Evolutionary conservation across 148 eudicot genomes (phyloP).

Genomic region (Fagopyrum tataricum): DNA sequence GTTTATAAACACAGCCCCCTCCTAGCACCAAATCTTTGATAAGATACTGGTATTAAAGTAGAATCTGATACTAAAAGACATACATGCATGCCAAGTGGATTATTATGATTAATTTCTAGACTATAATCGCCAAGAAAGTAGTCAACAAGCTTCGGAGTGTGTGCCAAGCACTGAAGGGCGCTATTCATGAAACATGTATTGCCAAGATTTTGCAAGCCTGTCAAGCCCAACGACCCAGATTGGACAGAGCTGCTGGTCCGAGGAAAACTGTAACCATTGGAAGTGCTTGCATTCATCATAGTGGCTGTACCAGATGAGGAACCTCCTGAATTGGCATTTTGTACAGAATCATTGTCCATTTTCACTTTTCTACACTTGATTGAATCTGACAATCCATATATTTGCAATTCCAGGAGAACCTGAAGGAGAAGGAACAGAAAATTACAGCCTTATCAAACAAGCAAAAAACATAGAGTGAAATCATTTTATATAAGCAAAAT

Average conservation of each 20-base stretch:
- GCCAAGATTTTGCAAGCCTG: slow-evolving; percentile 92
- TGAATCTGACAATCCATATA: slow-evolving; percentile 89
- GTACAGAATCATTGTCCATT: slow-evolving; percentile 46
- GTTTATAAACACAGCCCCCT: neutral
- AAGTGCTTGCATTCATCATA: slow-evolving; percentile 44
- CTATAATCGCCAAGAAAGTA: slow-evolving; percentile 84
- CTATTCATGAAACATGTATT: slow-evolving; percentile 99
- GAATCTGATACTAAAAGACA: slow-evolving; percentile 18
- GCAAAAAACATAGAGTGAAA: neutral
- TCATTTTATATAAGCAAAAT: neutral
- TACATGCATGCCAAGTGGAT: slow-evolving; percentile 98
- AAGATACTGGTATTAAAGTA: neutral
- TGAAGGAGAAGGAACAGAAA: slow-evolving; percentile 24
- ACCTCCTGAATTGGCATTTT: slow-evolving; percentile 23
- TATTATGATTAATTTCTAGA: slow-evolving; percentile 72
- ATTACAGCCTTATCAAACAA: neutral
- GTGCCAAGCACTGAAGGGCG: slow-evolving; percentile 91
- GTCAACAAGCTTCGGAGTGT: slow-evolving; percentile 94
- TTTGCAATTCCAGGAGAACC: slow-evolving; percentile 87
- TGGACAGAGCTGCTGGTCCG: slow-evolving; percentile 53
- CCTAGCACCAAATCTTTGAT: slow-evolving; percentile 2
- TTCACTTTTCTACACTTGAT: slow-evolving; percentile 53
- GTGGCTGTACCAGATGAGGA: slow-evolving; percentile 34
- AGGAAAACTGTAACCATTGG: slow-evolving; percentile 33
- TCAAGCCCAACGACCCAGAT: slow-evolving; percentile 84